Percentiles rank a stretch among this genome's conserved stretches.
Evolutionary conservation across 805 yeast genomes (phyloP).

Genomic region (Wickerhamomyces tratensis): DNA sequence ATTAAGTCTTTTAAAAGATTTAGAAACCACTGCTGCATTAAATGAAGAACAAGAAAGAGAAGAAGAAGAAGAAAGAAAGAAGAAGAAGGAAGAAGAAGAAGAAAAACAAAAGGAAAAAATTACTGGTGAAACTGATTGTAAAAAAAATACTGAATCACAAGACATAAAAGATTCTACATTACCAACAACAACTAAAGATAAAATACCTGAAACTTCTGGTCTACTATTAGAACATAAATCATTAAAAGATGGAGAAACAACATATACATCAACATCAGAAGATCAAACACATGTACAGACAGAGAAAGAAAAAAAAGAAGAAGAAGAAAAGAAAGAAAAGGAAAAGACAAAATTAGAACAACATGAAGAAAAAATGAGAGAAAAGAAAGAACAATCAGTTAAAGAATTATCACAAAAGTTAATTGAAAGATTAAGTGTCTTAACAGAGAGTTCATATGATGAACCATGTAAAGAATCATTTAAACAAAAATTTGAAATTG

Average conservation of each 20-base stretch:
- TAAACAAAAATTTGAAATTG: conserved; percentile 56
- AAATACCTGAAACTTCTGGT: neutral
- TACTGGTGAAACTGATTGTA: neutral
- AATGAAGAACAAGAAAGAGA: conserved; percentile 36
- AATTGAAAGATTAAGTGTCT: conserved; percentile 38
- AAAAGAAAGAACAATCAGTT: conserved; percentile 57
- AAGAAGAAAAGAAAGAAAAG: conserved; percentile 21
- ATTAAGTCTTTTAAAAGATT: conserved; percentile 64
- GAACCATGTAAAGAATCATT: conserved; percentile 56
- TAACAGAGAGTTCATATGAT: conserved; percentile 56
- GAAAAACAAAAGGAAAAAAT: neutral
- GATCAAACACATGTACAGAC: conserved; percentile 7
- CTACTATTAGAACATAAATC: conserved; percentile 1
- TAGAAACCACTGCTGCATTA: conserved; percentile 51
- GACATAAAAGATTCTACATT: neutral
- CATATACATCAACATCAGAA: neutral
- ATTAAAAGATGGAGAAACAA: conserved; percentile 15
- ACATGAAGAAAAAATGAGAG: conserved; percentile 68
- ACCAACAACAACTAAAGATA: too few species aligned
- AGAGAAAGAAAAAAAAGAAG: conserved; percentile 13
- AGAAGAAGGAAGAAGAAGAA: conserved; percentile 18
- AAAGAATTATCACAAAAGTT: conserved; percentile 53
- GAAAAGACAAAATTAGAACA: conserved; percentile 40
- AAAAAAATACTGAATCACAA: neutral
- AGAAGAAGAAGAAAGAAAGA: conserved; percentile 23